These are phyloP conservation scores for Botryosphaeria dothidea DNA, from an alignment of 2,329 filamentous ascomycete species.

Conservation along the genomic window DNA sequence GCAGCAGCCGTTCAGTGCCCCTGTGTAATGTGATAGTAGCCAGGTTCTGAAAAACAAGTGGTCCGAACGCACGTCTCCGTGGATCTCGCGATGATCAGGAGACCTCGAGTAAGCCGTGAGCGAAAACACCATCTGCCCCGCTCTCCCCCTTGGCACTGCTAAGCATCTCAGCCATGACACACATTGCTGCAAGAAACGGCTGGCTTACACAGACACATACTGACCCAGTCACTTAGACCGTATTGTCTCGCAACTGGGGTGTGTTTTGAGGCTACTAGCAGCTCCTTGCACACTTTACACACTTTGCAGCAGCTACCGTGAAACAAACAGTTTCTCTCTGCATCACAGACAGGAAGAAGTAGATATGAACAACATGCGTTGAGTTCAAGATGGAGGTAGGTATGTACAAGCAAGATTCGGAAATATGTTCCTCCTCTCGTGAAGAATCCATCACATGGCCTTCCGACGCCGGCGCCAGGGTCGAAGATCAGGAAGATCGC, in stretches of 20 bases:
- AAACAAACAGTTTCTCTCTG: no score
- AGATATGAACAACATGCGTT: neutral
- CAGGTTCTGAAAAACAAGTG: neutral
- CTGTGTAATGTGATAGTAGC: neutral
- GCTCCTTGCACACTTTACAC: no score
- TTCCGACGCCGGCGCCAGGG: neutral
- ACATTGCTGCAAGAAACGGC: no score
- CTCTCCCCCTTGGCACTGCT: neutral
- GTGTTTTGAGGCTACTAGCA: no score
- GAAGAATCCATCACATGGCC: neutral
- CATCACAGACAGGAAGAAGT: neutral
- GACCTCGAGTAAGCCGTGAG: neutral
- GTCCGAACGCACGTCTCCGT: neutral
- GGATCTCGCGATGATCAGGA: conserved; percentile 4
- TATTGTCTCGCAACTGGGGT: no score
- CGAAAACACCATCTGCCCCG: neutral
- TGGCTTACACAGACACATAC: no score
- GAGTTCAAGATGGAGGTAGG: neutral
- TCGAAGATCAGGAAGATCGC: conserved; percentile 16
- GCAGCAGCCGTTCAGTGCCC: no score
- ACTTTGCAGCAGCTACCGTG: no score
- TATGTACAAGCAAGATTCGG: neutral
- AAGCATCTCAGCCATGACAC: no score
- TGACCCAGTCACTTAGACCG: no score
- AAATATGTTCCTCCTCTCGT: neutral